phyloP scores from a whole-genome alignment of 1,284 basidiomycete genomes.

The Ceratobasidium sp. region DNA sequence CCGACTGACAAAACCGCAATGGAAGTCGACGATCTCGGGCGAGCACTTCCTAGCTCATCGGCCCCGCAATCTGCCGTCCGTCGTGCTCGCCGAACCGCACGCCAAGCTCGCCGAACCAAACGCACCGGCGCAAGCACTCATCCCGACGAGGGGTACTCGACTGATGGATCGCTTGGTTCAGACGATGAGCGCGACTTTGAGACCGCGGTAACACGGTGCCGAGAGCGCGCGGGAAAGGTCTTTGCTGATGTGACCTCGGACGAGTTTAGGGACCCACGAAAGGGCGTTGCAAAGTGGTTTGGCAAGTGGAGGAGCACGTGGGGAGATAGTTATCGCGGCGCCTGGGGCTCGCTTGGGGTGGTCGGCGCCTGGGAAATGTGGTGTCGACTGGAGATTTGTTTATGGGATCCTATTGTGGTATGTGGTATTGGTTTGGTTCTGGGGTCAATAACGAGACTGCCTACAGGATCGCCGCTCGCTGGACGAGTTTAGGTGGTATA shows the following conservation, averaged over 20 bases:
- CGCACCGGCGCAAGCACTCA: conserved; percentile 41
- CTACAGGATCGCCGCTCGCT: conserved; percentile 66
- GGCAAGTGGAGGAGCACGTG: conserved; percentile 79
- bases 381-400: conserved; percentile 83
- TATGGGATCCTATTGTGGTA: conserved; percentile 88
- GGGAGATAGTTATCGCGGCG: conserved; percentile 82
- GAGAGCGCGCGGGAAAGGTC: conserved; percentile 60
- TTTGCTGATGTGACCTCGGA: conserved; percentile 84
- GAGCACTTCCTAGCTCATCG: conserved; percentile 57
- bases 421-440: conserved; percentile 46
- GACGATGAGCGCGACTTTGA: conserved; percentile 75
- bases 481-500: conserved; percentile 86
- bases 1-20: conserved; percentile 51
- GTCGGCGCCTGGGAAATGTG: conserved; percentile 97
- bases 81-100: conserved; percentile 58
- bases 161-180: conserved; percentile 74
- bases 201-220: conserved; percentile 66
- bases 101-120: conserved; percentile 49
- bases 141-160: conserved; percentile 85
- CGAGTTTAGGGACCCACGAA: conserved; percentile 84
- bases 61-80: conserved; percentile 57
- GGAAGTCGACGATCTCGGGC: conserved; percentile 71
- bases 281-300: conserved; percentile 76
- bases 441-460: background rate
- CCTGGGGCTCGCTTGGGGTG: conserved; percentile 89